phyloP scores from a whole-genome alignment of 2,329 filamentous ascomycete species.

The Paraconiothyrium brasiliense region DNA sequence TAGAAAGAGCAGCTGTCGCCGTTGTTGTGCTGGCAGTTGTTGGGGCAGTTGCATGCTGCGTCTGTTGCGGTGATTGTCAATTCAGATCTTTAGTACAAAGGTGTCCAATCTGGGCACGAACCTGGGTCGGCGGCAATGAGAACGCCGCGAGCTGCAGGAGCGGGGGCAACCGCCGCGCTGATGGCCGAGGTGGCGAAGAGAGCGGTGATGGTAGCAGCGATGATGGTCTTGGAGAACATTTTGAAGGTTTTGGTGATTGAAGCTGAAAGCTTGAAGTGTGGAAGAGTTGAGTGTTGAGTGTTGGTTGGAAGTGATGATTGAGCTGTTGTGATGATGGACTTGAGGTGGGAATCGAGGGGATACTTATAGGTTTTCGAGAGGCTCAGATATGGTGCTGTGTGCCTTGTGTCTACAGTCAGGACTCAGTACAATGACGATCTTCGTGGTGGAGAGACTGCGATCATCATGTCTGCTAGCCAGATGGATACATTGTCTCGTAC shows the following conservation, averaged over 20 bases:
- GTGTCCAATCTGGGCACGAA: background rate
- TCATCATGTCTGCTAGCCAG: background rate
- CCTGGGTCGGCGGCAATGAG: slow-evolving; percentile 5
- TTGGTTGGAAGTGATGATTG: slow-evolving; percentile 11
- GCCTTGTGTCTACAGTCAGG: background rate
- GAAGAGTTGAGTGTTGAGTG: background rate
- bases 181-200: slow-evolving; percentile 15
- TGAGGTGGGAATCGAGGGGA: background rate
- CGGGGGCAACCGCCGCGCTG: background rate
- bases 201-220: slow-evolving; percentile 6
- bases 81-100: background rate
- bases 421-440: background rate
- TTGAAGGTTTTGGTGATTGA: slow-evolving; percentile 6
- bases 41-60: slow-evolving; percentile 15
- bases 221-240: slow-evolving; percentile 18
- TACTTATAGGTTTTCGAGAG: slow-evolving; percentile 10
- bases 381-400: background rate
- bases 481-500: background rate
- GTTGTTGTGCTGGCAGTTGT: slow-evolving; percentile 16
- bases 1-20: slow-evolving; percentile 14
- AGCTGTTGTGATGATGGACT: slow-evolving; percentile 14
- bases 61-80: background rate
- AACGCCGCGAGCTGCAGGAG: background rate
- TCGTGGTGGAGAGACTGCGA: background rate
- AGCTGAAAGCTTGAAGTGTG: background rate